Evolutionary conservation across 352 stramenopile species (phyloP), one percentile per base, ranked within the genome.

Genomic region (Phytophthora constricta): DNA sequence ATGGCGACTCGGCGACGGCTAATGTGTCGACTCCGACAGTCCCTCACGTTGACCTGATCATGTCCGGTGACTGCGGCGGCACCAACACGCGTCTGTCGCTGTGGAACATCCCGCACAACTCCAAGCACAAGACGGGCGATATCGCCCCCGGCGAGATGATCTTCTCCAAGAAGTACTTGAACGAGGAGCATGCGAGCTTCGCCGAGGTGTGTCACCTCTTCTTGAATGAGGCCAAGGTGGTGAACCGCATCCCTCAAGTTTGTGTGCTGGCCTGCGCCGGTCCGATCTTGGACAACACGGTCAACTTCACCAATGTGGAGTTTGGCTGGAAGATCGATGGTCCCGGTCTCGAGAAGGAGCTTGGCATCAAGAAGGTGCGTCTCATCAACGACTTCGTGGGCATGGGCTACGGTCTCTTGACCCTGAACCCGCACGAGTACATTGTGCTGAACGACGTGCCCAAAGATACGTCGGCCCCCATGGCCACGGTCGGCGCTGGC

Each of bases 321-420:
- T 91, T 86, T 52, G 83, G 84, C 64, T 97, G 90, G 90, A 79
- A 78, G 55, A 93, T 97, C 69, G 85, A 94, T 61, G 90, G 90
- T 17, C 72, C 77, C 11, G 61, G 69, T 39, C 63, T 97, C n/a
- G 68, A 90, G 58, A 68, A 63, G 5, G 79, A 88, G 79, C 72
- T 90, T 46, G 86, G 76, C 63, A 96, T 98, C 64, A 72, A 80
- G 50, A 74, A 70, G 16, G 92, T 97, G 55, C 84, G 85, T 26
- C 86, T 98, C 23, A 95, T 98, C 53, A 98, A 98, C 75, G 96
- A 99, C 77, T 98, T 99, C 79, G 93, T 97, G 0, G 96, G 92
- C 45, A 96, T 98, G 70, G 96, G 96, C 57, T 99, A 98, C 79
- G 97, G 97, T n/a, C 82, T 98, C 37, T 80, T 99, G 13, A 98